These are phyloP conservation scores for Puccinellia tenuiflora DNA, from an alignment of 176 grass and related monocot species.

Conservation along the genomic window DNA sequence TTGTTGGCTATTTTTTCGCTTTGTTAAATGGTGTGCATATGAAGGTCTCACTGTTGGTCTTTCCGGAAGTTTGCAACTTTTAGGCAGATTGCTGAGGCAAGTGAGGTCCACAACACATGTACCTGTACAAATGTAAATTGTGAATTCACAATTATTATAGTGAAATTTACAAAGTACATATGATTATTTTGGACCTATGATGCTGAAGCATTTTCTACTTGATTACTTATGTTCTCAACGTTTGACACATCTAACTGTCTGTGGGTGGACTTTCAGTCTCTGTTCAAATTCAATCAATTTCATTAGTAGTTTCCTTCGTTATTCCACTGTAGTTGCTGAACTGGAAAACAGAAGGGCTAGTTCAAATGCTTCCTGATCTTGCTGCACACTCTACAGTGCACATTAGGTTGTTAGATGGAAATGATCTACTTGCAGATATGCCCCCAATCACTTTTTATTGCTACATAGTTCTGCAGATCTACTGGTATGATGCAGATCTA, in stretches of 20 bases:
- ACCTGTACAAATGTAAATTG: conserved; percentile 48
- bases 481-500: conserved; percentile 10
- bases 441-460: not conserved
- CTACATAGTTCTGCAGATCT: conserved; percentile 12
- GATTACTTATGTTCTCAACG: not conserved
- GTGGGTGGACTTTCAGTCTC: not conserved
- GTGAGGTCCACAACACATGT: conserved; percentile 41
- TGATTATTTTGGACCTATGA: conserved; percentile 2
- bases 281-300: not conserved
- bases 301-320: not conserved
- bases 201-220: not conserved
- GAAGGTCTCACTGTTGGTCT: conserved; percentile 32
- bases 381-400: not conserved
- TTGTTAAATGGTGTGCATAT: conserved; percentile 68
- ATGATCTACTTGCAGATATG: not conserved
- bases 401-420: not conserved
- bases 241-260: not conserved
- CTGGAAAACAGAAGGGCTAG: not conserved
- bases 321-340: not conserved
- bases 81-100: conserved; percentile 62
- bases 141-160: conserved; percentile 81
- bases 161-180: conserved; percentile 51
- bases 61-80: conserved; percentile 73
- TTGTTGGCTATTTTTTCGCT: conserved; percentile 13
- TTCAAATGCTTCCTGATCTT: conserved; percentile 8